Base-by-base conservation (phyloP, 257 asterid species). In the Ehretia macrophylla region DNA sequence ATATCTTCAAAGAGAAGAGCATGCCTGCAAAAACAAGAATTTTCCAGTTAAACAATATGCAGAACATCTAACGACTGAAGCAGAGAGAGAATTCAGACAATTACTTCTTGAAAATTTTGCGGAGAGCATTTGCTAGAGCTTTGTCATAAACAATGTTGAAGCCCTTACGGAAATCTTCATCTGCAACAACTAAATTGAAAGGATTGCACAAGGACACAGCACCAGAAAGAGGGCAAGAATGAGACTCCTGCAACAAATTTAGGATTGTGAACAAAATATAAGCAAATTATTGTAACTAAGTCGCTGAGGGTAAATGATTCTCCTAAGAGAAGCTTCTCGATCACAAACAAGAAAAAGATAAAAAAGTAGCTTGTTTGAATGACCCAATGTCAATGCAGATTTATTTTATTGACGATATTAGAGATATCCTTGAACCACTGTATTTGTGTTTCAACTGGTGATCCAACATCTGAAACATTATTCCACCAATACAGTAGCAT, bases 191-290 rank as follows among this genome's bases (percentile, higher is more conserved):
- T 85, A 92, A 80, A 75, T 92, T 84, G 78, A 92, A 92, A 59
- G 97, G 99, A 71, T 86, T 92, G 94, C 97, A 88, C 68, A 92
- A 81, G 64, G 97, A 88, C 61, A 92, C 79, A 32, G 95, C 99
- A 59, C 97, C 99, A 48, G 97, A 86, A 71, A 88, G 95, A 68
- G 75, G 89, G 79, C 97, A 86, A 58, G 84, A 77, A 79, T 64
- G 60, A 67, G 90, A 84, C 74, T 86, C 96, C 99, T 92, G 96
- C 66, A 64, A 55, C n/a, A n/a, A n/a, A n/a, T 56, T 44, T 39
- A 40, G 61, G 32, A 18, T 10, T 14, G 51, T 32, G 12, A 18
- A 14, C 17, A 45, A 46, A 18, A 17, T 27, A 42, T 6, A 63
- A 8, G 37, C 17, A 49, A 20, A 3, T 20, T 17, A 21, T n/a